Evolutionary conservation across 495 filamentous ascomycete species (phyloP).

Genomic region (Lineolata rhizophorae): DNA sequence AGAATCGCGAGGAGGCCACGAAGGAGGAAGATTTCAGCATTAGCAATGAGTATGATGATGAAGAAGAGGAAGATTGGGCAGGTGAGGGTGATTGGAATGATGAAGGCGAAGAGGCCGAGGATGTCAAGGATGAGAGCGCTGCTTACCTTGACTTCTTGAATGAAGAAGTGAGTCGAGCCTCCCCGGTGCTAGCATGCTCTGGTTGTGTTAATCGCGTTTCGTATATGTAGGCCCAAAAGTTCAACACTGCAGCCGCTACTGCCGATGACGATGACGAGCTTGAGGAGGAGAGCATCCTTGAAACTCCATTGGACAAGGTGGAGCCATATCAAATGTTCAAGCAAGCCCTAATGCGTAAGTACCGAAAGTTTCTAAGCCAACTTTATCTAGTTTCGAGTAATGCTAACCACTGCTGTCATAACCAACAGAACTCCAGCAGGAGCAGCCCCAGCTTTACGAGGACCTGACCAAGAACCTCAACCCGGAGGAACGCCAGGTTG

Average conservation of each 20-base stretch:
- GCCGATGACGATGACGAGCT: conserved; percentile 66
- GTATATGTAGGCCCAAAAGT: conserved; percentile 49
- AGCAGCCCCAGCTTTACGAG: conserved; percentile 76
- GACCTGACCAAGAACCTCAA: conserved; percentile 56
- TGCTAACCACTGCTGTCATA: conserved; percentile 6
- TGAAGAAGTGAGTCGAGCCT: conserved; percentile 54
- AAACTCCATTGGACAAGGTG: conserved; percentile 82
- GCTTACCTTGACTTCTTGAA: conserved; percentile 93
- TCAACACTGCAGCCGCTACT: conserved; percentile 32
- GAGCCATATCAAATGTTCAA: conserved; percentile 85
- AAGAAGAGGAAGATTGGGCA: conserved; percentile 55
- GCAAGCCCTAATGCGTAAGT: conserved; percentile 56
- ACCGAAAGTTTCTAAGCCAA: neutral
- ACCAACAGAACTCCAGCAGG: conserved; percentile 54
- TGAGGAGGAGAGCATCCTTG: conserved; percentile 77
- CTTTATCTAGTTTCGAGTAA: neutral
- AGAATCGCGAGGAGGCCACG: conserved; percentile 79
- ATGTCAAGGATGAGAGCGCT: conserved; percentile 69
- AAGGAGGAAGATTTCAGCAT: conserved; percentile 68
- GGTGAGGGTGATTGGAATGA: conserved; percentile 41
- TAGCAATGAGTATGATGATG: conserved; percentile 33
- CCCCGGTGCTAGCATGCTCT: too few relatives aligned
- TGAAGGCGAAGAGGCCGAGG: conserved; percentile 35
- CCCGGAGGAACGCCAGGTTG: conserved; percentile 57
- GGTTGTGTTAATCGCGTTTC: neutral